Evolutionary conservation across 2,329 filamentous ascomycete species (phyloP).

Genomic region (Colletotrichum orbiculare): DNA sequence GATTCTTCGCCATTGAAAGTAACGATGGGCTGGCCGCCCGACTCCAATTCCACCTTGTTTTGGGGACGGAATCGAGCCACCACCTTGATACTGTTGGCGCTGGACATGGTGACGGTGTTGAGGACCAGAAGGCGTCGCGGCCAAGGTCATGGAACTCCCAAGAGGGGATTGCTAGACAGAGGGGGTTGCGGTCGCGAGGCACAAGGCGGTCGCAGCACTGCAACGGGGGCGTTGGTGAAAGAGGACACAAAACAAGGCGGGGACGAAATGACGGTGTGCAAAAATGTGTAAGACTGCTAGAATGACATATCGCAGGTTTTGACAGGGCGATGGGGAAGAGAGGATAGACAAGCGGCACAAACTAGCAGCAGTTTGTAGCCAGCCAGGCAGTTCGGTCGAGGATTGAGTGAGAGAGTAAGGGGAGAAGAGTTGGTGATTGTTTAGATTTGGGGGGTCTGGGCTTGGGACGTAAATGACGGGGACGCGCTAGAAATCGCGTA

Average conservation of each 20-base stretch:
- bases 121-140: constrained; percentile 31
- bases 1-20: constrained; percentile 89
- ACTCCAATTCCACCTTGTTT: constrained; percentile 92
- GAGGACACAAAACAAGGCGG: constrained; percentile 34
- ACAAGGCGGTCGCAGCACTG: constrained; percentile 35
- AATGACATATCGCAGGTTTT: constrained; percentile 36
- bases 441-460: constrained; percentile 22
- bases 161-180: constrained; percentile 9
- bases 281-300: constrained; percentile 29
- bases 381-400: constrained; percentile 29
- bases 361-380: constrained; percentile 34
- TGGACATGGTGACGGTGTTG: constrained; percentile 60
- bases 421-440: constrained; percentile 13
- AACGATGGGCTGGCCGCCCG: constrained; percentile 92
- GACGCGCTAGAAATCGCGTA: constrained; percentile 37
- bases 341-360: constrained; percentile 22
- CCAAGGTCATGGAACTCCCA: constrained; percentile 30
- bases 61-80: constrained; percentile 98
- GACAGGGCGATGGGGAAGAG: constrained; percentile 23
- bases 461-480: constrained; percentile 33
- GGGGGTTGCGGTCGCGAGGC: constrained; percentile 29
- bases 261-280: constrained; percentile 37
- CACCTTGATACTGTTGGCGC: constrained; percentile 80
- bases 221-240: constrained; percentile 32
- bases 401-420: constrained; percentile 5